phyloP scores from a whole-genome alignment of 768 basidiomycete genomes.

The Rhizopogon vinicolor region DNA sequence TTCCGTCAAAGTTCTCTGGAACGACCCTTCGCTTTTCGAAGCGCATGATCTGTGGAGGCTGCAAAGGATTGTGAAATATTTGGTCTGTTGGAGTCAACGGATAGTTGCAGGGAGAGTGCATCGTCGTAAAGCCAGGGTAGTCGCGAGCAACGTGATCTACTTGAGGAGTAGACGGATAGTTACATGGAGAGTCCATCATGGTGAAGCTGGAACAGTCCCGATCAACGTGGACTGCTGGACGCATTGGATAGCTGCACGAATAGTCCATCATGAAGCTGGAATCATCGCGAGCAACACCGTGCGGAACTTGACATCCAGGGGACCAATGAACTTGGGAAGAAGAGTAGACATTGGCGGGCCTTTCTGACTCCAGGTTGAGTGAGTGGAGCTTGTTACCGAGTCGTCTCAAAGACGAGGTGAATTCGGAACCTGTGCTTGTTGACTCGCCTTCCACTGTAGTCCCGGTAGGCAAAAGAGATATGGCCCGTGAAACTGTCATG shows the following conservation, averaged over 20 bases:
- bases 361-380: slow-evolving; percentile 15
- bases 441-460: slow-evolving; percentile 8
- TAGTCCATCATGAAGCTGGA: too few relatives aligned
- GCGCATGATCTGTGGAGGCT: slow-evolving; percentile 19
- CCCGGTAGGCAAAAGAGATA: neutral
- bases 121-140: slow-evolving; percentile 1
- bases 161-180: too few relatives aligned
- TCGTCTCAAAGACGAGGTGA: slow-evolving; percentile 28
- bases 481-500: slow-evolving; percentile 6
- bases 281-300: neutral
- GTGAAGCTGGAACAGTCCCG: slow-evolving; percentile 7
- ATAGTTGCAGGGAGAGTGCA: slow-evolving; percentile 5
- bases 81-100: slow-evolving; percentile 24
- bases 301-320: slow-evolving; percentile 12
- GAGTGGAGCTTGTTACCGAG: slow-evolving; percentile 25
- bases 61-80: slow-evolving; percentile 19
- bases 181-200: too few relatives aligned
- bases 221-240: slow-evolving; percentile 3
- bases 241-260: too few relatives aligned
- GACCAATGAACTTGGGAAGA: slow-evolving; percentile 8
- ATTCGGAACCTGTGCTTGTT: slow-evolving; percentile 9
- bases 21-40: slow-evolving; percentile 10
- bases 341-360: slow-evolving; percentile 8
- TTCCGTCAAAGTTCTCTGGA: slow-evolving; percentile 1
- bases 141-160: slow-evolving; percentile 10